These are phyloP conservation scores for Glycine latifolia DNA, from an alignment of 306 rosid genomes.

Conservation along the genomic window DNA sequence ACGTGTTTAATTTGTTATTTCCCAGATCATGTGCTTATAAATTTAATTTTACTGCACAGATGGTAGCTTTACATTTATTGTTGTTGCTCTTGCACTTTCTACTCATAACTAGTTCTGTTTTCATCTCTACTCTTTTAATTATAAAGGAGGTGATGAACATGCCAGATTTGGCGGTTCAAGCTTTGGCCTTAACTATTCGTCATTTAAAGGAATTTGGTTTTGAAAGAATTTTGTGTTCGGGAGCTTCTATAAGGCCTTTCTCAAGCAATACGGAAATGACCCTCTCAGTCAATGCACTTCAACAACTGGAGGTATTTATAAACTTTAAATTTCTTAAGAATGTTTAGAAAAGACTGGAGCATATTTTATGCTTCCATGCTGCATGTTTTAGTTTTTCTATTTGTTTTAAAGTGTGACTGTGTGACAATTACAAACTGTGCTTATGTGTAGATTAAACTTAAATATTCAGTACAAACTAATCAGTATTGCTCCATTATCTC, in stretches of 20 bases:
- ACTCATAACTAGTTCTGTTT: slow-evolving; percentile 27
- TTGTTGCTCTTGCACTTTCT: slow-evolving; percentile 25
- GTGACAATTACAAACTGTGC: slow-evolving; percentile 18
- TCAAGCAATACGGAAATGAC: slow-evolving; percentile 80
- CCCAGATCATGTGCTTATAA: slow-evolving; percentile 28
- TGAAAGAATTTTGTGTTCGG: slow-evolving; percentile 70
- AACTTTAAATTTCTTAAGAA: slow-evolving; percentile 14
- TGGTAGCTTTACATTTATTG: slow-evolving; percentile 23
- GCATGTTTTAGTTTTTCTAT: slow-evolving; percentile 2
- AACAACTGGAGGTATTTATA: slow-evolving; percentile 84
- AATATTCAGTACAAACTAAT: neutral
- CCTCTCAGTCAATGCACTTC: slow-evolving; percentile 90
- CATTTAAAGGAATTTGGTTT: slow-evolving; percentile 91
- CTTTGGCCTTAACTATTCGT: slow-evolving; percentile 79
- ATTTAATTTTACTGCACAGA: slow-evolving; percentile 21
- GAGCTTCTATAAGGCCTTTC: slow-evolving; percentile 86
- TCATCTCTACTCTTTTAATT: slow-evolving; percentile 38
- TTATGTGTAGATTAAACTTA: neutral
- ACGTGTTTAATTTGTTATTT: neutral
- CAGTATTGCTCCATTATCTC: too few species aligned
- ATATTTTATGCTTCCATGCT: slow-evolving; percentile 26
- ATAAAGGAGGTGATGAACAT: slow-evolving; percentile 76
- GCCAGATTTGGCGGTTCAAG: slow-evolving; percentile 85
- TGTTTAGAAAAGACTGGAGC: slow-evolving; percentile 24
- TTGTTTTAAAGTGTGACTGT: slow-evolving; percentile 27